A percentile compares a stretch with the other conserved stretches of the same genome.
These are phyloP conservation scores for Fusarium bactridioides DNA, from an alignment of 2,329 filamentous ascomycete species.

Conservation along the genomic window DNA sequence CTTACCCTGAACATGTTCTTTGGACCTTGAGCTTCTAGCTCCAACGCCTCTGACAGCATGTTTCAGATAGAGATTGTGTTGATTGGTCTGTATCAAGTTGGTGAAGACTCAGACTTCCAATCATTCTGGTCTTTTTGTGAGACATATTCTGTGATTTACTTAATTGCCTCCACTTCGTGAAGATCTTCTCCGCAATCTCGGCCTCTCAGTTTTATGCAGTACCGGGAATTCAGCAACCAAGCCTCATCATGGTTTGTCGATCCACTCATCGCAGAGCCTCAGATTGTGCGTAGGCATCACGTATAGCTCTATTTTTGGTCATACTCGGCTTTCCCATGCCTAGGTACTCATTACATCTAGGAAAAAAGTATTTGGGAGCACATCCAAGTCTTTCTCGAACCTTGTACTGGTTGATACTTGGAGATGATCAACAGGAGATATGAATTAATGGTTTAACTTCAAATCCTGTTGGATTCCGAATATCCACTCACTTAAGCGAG, in stretches of 20 bases:
- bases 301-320: constrained; percentile 9
- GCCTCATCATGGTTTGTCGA: neutral
- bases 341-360: neutral
- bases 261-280: constrained; percentile 17
- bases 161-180: neutral
- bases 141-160: neutral
- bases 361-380: neutral
- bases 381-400: neutral
- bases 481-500: neutral
- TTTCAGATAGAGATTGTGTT: constrained; percentile 11
- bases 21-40: neutral
- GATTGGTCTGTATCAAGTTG: neutral
- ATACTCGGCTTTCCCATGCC: neutral
- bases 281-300: neutral
- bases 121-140: neutral
- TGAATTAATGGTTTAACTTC: neutral
- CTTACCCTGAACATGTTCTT: constrained; percentile 8
- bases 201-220: neutral
- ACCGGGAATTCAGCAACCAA: neutral
- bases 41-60: neutral
- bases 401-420: neutral
- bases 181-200: constrained; percentile 3
- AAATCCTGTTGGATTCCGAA: neutral
- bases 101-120: neutral
- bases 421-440: neutral